Percentiles rank a stretch among this genome's conserved stretches.
These are phyloP conservation scores for Senecio squalidus DNA, from an alignment of 140 eudicot genomes.

Conservation along the genomic window DNA sequence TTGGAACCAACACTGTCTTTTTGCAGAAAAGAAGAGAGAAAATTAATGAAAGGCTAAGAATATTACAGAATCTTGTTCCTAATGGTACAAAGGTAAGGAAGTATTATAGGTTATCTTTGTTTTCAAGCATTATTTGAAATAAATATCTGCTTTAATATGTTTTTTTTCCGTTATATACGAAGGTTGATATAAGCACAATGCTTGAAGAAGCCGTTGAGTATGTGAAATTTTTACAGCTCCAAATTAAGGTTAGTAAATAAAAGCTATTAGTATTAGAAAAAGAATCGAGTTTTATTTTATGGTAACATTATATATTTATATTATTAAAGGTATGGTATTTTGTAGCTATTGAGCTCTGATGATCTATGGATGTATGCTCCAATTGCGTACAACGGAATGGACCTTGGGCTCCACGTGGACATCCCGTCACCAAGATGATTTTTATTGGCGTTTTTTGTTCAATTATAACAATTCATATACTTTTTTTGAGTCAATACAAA, in stretches of 20 bases:
- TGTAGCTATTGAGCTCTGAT: not conserved
- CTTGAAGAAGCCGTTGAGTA: constrained; percentile 79
- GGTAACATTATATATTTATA: no score
- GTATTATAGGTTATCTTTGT: not conserved
- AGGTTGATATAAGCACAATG: constrained; percentile 90
- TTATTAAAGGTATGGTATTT: not conserved
- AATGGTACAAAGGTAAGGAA: constrained; percentile 63
- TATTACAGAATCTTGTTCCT: constrained; percentile 62
- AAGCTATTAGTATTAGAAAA: not conserved
- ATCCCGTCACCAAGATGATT: constrained; percentile 33
- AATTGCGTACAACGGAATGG: not conserved
- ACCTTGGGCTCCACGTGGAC: constrained; percentile 8
- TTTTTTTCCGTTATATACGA: constrained; percentile 4
- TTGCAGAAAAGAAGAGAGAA: constrained; percentile 72
- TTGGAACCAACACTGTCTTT: not conserved
- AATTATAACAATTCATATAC: not conserved
- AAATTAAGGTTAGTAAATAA: constrained; percentile 51
- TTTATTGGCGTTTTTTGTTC: not conserved
- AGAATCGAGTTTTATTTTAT: not conserved
- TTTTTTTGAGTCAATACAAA: constrained; percentile 5
- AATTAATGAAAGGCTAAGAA: constrained; percentile 54
- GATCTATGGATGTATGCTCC: not conserved
- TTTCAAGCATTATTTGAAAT: not conserved
- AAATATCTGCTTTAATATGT: not conserved
- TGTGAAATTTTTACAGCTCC: constrained; percentile 69